Conservation (phyloP, 306 rosid genomes). For the Prunus dulcis region DNA sequence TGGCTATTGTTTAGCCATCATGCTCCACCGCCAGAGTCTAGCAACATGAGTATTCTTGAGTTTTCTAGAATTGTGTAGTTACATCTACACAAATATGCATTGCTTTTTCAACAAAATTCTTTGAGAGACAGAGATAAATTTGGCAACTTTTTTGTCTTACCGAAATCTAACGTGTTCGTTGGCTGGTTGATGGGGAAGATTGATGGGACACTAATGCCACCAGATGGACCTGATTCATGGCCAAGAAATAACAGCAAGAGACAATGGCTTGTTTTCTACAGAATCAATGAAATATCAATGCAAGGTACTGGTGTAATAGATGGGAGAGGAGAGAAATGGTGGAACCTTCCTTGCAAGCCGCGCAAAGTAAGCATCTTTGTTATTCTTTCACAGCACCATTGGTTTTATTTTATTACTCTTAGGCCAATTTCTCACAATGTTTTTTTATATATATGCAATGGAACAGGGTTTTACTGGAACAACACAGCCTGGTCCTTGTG, state of each 20-base stretch:
- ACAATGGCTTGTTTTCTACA: constrained; percentile 65
- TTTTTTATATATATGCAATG: neutral
- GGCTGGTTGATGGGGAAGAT: constrained; percentile 25
- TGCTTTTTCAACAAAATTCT: too few species aligned
- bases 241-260: constrained; percentile 30
- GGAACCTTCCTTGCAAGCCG: constrained; percentile 62
- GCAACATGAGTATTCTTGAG: too few species aligned
- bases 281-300: constrained; percentile 46
- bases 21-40: too few species aligned
- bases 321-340: constrained; percentile 73
- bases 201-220: constrained; percentile 51
- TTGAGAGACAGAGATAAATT: too few species aligned
- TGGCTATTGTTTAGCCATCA: too few species aligned
- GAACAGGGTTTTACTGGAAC: constrained; percentile 40
- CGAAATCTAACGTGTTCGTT: neutral
- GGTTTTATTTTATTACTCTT: neutral
- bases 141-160: too few species aligned
- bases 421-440: neutral
- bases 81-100: too few species aligned
- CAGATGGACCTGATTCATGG: constrained; percentile 66
- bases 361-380: constrained; percentile 34
- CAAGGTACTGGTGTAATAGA: constrained; percentile 55
- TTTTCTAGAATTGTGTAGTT: too few species aligned
- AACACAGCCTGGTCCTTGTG: constrained; percentile 39
- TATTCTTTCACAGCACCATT: neutral